phyloP scores from a whole-genome alignment of 140 eudicot species.

The Flaveria floridana region DNA sequence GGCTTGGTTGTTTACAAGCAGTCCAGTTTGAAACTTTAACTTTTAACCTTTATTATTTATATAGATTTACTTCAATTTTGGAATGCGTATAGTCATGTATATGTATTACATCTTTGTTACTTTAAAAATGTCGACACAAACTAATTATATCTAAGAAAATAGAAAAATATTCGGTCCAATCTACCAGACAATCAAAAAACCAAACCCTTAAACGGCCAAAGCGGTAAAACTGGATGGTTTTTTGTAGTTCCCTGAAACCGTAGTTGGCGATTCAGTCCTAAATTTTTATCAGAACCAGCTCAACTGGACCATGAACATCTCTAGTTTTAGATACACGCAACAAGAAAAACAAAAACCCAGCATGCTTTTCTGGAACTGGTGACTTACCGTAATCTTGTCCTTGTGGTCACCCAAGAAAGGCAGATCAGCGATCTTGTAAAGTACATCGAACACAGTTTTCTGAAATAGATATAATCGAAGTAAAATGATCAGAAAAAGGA shows the following conservation, averaged over 20 bases:
- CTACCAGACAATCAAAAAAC: too few relatives aligned
- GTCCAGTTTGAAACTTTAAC: background rate
- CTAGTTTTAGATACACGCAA: too few relatives aligned
- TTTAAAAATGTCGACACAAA: background rate
- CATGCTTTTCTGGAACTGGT: background rate
- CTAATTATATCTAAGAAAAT: background rate
- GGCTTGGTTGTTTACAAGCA: background rate
- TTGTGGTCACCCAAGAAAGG: conserved; percentile 72
- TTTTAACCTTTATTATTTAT: too few relatives aligned
- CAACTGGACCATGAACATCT: background rate
- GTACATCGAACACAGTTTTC: conserved; percentile 80
- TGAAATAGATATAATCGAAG: conserved; percentile 34
- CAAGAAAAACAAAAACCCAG: too few relatives aligned
- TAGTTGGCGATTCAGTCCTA: too few relatives aligned
- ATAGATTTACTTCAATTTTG: too few relatives aligned
- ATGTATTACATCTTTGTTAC: too few relatives aligned
- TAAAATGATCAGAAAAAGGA: background rate
- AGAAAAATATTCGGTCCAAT: too few relatives aligned
- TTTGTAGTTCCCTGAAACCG: background rate
- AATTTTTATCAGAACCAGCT: too few relatives aligned
- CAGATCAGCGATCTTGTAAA: conserved; percentile 79
- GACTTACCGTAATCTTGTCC: conserved; percentile 62
- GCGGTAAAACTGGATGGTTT: too few relatives aligned
- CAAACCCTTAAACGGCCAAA: too few relatives aligned
- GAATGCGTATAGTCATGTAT: background rate